Percentiles rank a stretch among this genome's conserved stretches.
phyloP scores from a whole-genome alignment of 2,329 filamentous ascomycete genomes.

The Diplodia sapinea region DNA sequence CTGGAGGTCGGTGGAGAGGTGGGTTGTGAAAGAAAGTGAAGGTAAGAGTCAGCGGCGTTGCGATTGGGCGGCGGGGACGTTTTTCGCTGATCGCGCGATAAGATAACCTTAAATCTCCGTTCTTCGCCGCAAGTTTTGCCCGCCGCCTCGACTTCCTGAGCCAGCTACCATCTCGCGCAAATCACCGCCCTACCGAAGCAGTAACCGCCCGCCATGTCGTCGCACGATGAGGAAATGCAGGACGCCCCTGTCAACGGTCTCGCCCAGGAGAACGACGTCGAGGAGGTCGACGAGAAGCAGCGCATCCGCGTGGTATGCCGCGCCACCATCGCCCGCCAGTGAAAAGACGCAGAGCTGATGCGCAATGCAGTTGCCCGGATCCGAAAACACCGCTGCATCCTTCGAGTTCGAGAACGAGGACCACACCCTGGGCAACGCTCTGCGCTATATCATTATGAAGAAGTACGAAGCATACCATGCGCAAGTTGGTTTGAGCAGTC shows the following conservation, averaged over 20 bases:
- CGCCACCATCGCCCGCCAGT: background rate
- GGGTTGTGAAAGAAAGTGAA: background rate
- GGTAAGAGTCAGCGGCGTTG: conserved; percentile 32
- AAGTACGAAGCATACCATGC: conserved; percentile 69
- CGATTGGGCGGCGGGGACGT: conserved; percentile 31
- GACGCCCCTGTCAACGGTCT: conserved; percentile 44
- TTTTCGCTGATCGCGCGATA: conserved; percentile 30
- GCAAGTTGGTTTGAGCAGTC: background rate
- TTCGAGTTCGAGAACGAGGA: conserved; percentile 95
- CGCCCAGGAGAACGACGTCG: conserved; percentile 54
- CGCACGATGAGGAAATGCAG: conserved; percentile 44
- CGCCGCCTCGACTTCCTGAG: conserved; percentile 34
- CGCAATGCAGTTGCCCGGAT: conserved; percentile 73
- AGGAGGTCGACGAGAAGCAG: conserved; percentile 52
- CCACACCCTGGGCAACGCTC: conserved; percentile 91
- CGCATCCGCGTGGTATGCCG: conserved; percentile 51
- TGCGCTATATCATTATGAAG: conserved; percentile 97
- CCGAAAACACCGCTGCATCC: conserved; percentile 83
- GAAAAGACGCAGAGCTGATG: conserved; percentile 11
- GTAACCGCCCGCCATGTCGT: conserved; percentile 29
- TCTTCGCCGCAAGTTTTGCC: conserved; percentile 31
- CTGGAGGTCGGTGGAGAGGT: background rate
- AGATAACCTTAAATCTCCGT: conserved; percentile 35
- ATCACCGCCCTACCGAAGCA: conserved; percentile 31
- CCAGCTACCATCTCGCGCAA: conserved; percentile 1